Evolutionary conservation across 2,329 filamentous ascomycete genomes (phyloP), one percentile per base, ranked within the genome.

Genomic region (Curvularia lunata): DNA sequence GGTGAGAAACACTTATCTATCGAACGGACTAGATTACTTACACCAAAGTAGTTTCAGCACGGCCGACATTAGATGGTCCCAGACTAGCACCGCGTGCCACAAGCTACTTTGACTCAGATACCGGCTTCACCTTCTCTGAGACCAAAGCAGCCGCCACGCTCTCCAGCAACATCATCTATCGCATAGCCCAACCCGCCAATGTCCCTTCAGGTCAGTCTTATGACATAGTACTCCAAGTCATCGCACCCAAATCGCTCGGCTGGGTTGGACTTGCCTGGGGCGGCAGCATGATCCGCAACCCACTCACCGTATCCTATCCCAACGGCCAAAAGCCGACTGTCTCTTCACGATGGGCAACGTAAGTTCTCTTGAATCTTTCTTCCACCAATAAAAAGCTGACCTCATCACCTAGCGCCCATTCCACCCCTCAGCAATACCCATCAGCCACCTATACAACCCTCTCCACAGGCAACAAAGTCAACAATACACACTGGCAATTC

Each of bases 121-220:
- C 71, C 23, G 72, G 72, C 48, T 75, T 75, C 56, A 72, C 70
- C 7, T 74, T 74, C 59, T 72, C 71, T 21, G 69, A 75, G 43
- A 70, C 66, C 48, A 69, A 64, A 16, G 71, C 66, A n/a, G 65
- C 68, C 16, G 71, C 68, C 42, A 63, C 69, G 5, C 66, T 75
- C 6, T 48, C 60, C 1, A 41, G 60, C 45, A 72, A 65, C 52
- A 67, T 75, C 32, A 57, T 69, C 37, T 72, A 68, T 53, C 71
- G 72, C 45, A 67, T 74, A 34, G 72, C 72, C 7, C 59, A 68
- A 10, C 71, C 72, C 4, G 63, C 57, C 40, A 61, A 59, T 38
- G 61, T 68, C 1, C 58, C 63, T 5, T 45, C 65, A 23, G 61
- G 59, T 12, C 49, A 59, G 32, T 43, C 68, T 1, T 75, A 69